Conservation (phyloP, 2,329 filamentous ascomycete genomes). For the Penicillium digitatum region DNA sequence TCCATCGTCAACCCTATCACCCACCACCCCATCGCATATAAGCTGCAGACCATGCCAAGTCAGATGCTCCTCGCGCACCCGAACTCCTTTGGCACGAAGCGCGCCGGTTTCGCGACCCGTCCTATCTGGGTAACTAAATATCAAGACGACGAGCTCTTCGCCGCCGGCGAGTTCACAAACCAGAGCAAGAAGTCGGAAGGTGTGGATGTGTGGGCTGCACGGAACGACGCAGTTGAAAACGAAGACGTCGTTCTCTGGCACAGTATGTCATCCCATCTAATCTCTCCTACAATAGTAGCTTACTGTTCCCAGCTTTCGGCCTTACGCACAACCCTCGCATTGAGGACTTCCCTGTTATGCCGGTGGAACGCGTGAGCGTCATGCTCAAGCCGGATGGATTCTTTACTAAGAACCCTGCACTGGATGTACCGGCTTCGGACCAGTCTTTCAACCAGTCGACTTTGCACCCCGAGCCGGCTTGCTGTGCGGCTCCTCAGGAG, state of each 20-base stretch:
- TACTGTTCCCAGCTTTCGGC: constrained; percentile 39
- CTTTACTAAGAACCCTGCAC: constrained; percentile 49
- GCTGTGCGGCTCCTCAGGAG: constrained; percentile 22
- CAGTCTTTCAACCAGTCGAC: constrained; percentile 42
- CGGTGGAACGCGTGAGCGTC: constrained; percentile 51
- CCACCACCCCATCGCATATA: constrained; percentile 49
- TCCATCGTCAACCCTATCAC: constrained; percentile 44
- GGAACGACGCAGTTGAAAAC: constrained; percentile 50
- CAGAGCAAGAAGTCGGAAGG: constrained; percentile 53
- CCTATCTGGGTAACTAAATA: constrained; percentile 55
- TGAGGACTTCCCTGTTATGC: constrained; percentile 67
- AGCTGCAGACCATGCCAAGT: constrained; percentile 46
- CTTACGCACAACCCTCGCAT: constrained; percentile 62
- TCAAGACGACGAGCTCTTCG: constrained; percentile 51
- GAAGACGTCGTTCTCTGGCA: constrained; percentile 42
- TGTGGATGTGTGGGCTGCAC: constrained; percentile 50
- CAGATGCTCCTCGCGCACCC: constrained; percentile 50
- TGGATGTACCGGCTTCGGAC: constrained; percentile 44
- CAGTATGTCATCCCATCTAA: constrained; percentile 26
- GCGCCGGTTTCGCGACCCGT: constrained; percentile 51
- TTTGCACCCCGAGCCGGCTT: constrained; percentile 28
- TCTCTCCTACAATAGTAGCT: background rate
- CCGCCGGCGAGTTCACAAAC: constrained; percentile 51
- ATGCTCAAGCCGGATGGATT: constrained; percentile 50
- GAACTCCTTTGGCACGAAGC: constrained; percentile 44